Evolutionary conservation across 768 basidiomycete species (phyloP), one percentile per base, ranked within the genome.

Genomic region (Neoboletus magnificus): DNA sequence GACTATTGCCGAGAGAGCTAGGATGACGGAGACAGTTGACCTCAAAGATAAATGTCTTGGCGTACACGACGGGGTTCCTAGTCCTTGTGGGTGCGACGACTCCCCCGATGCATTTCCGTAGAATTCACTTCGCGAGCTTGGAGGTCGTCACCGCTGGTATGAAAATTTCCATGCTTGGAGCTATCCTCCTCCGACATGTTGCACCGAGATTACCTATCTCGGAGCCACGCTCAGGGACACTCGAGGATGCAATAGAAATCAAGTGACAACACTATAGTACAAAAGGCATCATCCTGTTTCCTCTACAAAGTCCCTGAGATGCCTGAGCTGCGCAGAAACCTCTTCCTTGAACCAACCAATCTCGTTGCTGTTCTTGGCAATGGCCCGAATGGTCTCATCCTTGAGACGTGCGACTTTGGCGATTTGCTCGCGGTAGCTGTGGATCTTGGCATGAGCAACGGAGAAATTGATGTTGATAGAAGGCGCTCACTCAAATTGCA

Each of bases 311-410:
- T 84, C 82, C 62, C 82, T 80, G 37, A 91, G 74, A 60, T 86
- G 81, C 61, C 80, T 78, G 29, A 93, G 77, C 62, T 85, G 83
- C 51, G 80, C 80, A 41, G 89, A 87, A 13, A 91, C 83, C 55
- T 87, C 86, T 51, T 86, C 82, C 71, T 91, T 91, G 76, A 92
- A 91, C 64, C 83, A 79, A 16, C 84, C 87, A 35, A 91, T 89
- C 58, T 92, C 91, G 58, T 87, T 88, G 63, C 87, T 87, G 69
- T 86, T 91, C 77, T 91, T 92, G 55, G 89, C 81, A 56, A 93
- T 89, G 18, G 86, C 86, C 0, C 88, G 83, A 43, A 89, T 81
- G 0, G 88, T 91, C 62, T 91, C 89, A 52, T 93, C 89, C 60
- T 83, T 86, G 29, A 92, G 66, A 47, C 88, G 81, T 45, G 81